Base-by-base conservation (phyloP, 1,139 yeast genomes). In the Sugiyamaella pinicola region DNA sequence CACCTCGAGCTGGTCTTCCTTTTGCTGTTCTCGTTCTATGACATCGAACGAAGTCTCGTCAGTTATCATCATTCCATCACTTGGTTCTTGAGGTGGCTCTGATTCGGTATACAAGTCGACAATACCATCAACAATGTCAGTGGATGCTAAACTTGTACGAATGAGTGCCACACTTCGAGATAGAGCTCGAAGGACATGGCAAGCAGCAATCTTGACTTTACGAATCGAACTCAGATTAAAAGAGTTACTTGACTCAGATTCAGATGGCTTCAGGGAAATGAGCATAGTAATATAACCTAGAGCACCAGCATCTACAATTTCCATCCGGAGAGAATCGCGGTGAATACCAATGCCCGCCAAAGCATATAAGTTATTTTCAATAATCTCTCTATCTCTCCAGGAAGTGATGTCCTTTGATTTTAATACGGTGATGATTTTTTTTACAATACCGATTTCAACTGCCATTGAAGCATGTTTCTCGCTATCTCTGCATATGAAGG, bases 81-180 rank as follows among this genome's bases (percentile, higher is more conserved):
- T 56, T 15, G 43, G 51, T 18, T 42, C 55, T 26, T 44, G 49
- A 7, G 39, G 35, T 4, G 49, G 40, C 8, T 49, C 51, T 10
- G 49, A 33, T 29, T 49, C 48, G 1, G 41, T 66, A 41, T 81
- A 61, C 4, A 80, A 52, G 22, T 71, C 68, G n/a, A 78, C 71
- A 64, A 78, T 69, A 50, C 77, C 68, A 17, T 77, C 77, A 2
- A 84, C 77, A 19, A 84, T 73, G 24, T 79, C 79, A 29, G 81
- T 72, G 35, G 83, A 81, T 15, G 81, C 82, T 57, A 88, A 76
- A 55, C 84, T 81, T 0, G 95, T 87, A 51, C 96, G 75, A 52
- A 87, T 71, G 1, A 85, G 71, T 1, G 85, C 74, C 0, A 87
- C 85, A 18, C 95, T 85, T 63, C 96, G 74, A 0, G 95, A 87